Percentiles rank a stretch among this genome's conserved stretches.
phyloP scores from a whole-genome alignment of 257 asterid species.

The Solanum lycopersicoides region DNA sequence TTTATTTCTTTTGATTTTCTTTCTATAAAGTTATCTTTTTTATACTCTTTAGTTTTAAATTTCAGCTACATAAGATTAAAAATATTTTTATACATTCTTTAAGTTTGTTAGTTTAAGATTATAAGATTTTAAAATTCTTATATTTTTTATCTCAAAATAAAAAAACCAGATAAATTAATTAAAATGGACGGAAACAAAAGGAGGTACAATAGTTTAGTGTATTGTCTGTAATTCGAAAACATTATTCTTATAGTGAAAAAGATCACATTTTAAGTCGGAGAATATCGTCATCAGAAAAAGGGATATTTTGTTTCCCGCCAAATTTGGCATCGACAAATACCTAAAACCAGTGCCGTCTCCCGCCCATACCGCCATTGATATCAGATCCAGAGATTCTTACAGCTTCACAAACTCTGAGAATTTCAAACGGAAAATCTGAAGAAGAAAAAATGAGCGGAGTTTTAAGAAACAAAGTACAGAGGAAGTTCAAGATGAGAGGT shows the following conservation, averaged over 20 bases:
- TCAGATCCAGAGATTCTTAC: not conserved
- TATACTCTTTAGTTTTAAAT: too few relatives aligned
- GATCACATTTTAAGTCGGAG: not conserved
- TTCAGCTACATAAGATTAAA: too few relatives aligned
- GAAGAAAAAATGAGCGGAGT: slow-evolving; percentile 28
- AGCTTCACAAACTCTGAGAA: not conserved
- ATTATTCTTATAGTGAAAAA: not conserved
- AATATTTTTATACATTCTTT: too few relatives aligned
- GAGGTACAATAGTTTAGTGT: not conserved
- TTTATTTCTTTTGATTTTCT: not conserved
- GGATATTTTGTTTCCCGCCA: not conserved
- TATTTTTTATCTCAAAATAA: too few relatives aligned
- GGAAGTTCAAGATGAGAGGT: slow-evolving; percentile 87
- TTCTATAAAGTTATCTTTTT: too few relatives aligned
- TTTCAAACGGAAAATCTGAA: not conserved
- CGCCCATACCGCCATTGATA: not conserved
- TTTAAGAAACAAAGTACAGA: slow-evolving; percentile 66
- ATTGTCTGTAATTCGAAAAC: not conserved
- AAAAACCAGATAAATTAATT: too few relatives aligned
- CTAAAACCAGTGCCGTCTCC: not conserved
- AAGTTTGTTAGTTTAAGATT: too few relatives aligned
- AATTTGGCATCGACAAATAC: not conserved
- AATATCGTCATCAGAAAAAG: not conserved
- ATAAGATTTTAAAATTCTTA: too few relatives aligned
- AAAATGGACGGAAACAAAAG: accelerated